phyloP scores from a whole-genome alignment of 202 grass and related monocot genomes.

The Digitaria exilis region DNA sequence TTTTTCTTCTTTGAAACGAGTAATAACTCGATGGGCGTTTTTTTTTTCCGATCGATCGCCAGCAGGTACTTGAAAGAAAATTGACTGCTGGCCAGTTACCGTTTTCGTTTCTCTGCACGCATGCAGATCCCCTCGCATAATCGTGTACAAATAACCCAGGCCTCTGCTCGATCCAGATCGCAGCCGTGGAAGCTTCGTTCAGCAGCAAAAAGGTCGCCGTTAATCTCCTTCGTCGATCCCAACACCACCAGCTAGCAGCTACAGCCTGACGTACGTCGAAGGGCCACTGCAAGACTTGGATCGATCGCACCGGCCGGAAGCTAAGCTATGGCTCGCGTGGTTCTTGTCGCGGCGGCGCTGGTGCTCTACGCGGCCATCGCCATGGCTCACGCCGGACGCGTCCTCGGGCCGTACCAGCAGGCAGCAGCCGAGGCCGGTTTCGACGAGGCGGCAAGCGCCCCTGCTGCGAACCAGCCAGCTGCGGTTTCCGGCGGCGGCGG shows the following conservation, averaged over 20 bases:
- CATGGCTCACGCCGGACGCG: not conserved
- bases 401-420: not conserved
- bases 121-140: not conserved
- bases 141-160: not conserved
- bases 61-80: no score
- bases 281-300: no score
- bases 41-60: no score
- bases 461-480: not conserved
- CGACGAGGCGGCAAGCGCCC: not conserved
- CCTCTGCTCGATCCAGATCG: not conserved
- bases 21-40: not conserved
- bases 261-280: not conserved
- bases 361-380: conserved; percentile 17
- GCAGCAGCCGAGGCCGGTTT: no score
- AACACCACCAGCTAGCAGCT: not conserved
- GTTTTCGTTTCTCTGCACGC: not conserved
- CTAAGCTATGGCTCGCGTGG: conserved; percentile 22
- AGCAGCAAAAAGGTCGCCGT: not conserved
- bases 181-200: not conserved
- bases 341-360: not conserved
- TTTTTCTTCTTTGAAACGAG: not conserved
- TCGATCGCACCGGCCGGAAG: no score
- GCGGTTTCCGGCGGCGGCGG: not conserved
- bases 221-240: not conserved
- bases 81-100: not conserved